Conservation (phyloP, 2,329 filamentous ascomycete species). For the Stagonosporopsis vannaccii region DNA sequence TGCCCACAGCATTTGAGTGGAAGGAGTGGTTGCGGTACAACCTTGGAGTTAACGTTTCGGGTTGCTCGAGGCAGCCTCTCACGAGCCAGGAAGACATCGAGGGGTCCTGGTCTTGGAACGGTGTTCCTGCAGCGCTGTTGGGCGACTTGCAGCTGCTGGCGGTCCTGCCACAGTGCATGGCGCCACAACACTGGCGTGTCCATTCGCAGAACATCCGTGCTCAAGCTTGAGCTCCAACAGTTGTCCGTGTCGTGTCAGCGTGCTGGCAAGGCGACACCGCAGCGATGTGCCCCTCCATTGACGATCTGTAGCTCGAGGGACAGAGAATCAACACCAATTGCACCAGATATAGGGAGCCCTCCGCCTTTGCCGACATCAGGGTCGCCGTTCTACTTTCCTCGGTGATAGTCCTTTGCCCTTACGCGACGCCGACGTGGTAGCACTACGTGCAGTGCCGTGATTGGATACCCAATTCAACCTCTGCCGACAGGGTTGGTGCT, state of each 20-base stretch:
- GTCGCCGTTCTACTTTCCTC: conserved; percentile 9
- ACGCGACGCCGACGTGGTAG: conserved; percentile 26
- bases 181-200: conserved; percentile 18
- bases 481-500: conserved; percentile 5
- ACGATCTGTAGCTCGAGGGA: neutral
- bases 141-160: conserved; percentile 5
- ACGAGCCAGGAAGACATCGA: neutral
- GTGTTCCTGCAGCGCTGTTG: conserved; percentile 14
- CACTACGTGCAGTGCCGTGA: conserved; percentile 33
- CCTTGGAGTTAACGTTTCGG: conserved; percentile 7
- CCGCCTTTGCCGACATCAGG: neutral
- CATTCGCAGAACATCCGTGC: conserved; percentile 10
- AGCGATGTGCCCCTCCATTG: neutral
- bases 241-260: conserved; percentile 12
- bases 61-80: conserved; percentile 12
- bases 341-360: conserved; percentile 4
- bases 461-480: conserved; percentile 20
- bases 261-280: conserved; percentile 8
- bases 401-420: conserved; percentile 15
- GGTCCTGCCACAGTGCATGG: neutral
- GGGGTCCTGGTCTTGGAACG: conserved; percentile 10
- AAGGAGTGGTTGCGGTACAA: neutral
- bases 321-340: neutral
- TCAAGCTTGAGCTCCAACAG: conserved; percentile 20
- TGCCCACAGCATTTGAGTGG: conserved; percentile 5